Evolutionary conservation across 805 yeast species (phyloP), one percentile per base, ranked within the genome.

Genomic region (Ogataea populi-albae): DNA sequence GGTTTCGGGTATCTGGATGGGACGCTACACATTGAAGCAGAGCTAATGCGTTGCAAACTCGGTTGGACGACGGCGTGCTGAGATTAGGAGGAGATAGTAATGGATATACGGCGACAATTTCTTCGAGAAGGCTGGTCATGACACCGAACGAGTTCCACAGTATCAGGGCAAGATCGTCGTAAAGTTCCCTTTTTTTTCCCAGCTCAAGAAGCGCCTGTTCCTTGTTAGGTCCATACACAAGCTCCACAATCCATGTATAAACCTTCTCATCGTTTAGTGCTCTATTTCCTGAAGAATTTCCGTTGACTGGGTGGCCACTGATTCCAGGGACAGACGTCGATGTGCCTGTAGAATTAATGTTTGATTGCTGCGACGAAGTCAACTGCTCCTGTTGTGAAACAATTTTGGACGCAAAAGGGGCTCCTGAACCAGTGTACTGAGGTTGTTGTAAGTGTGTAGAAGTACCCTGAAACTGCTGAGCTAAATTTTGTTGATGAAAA

Each of bases 111-210:
- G 86, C 73, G 24, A 88, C 81, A 35, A 91, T 88, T 57, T 91
- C 98, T 57, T 86, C 94, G 40, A 91, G 62, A 24, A 91, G 65
- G 15, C 88, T 82, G 2, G 98, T 81, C 94, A 93, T 88, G 9
- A 91, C 97, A 20, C 98, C 98, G 62, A 84, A 89, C 4, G 96
- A 86, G 52, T 91, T 81, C 98, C 98, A 91, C 40, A 91, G 66
- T 4, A 91, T 94, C 25, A 88, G 61, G 0, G 98, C 98, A 40
- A 91, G 70, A 57, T 91, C 98, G 40, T 88, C 97, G 55, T 86
- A 91, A 54, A 87, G 88, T 55, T 91, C 98, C 44, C 98, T 72
- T 54, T 89, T 89, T 57, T 93, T 86, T 7, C 98, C 97, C 29
- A 91, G 68, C 57, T 89, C 97, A 47, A 89, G 65, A 35, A 91